Percentiles rank a stretch among this genome's conserved stretches.
phyloP scores from a whole-genome alignment of 495 filamentous ascomycete species.

The Hyaloscypha bicolor region DNA sequence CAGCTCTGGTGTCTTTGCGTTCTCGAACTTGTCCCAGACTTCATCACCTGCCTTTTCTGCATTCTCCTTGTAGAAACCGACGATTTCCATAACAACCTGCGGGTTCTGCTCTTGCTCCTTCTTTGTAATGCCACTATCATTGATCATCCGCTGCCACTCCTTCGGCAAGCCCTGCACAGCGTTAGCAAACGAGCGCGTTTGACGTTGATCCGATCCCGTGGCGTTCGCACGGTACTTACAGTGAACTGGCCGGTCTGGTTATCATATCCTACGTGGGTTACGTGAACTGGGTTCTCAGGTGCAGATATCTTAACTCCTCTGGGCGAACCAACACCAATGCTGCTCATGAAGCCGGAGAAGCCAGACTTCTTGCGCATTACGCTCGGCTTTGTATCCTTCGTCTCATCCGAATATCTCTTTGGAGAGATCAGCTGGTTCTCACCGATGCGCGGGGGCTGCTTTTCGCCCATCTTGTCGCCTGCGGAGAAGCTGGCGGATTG shows the following conservation, averaged over 20 bases:
- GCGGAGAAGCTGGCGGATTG: slow-evolving; percentile 82
- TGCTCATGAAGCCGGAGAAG: slow-evolving; percentile 88
- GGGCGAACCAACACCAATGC: slow-evolving; percentile 85
- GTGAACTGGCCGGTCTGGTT: slow-evolving; percentile 97
- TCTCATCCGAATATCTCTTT: slow-evolving; percentile 88
- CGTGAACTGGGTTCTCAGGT: slow-evolving; percentile 95
- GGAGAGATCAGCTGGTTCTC: slow-evolving; percentile 62
- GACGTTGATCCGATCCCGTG: background rate
- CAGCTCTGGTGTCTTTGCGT: slow-evolving; percentile 68
- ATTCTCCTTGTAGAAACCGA: slow-evolving; percentile 95
- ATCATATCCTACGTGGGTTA: slow-evolving; percentile 97
- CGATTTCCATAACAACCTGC: slow-evolving; percentile 90
- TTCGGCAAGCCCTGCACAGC: slow-evolving; percentile 79
- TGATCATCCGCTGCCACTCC: slow-evolving; percentile 95
- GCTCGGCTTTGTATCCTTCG: slow-evolving; percentile 56
- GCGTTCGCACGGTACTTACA: slow-evolving; percentile 53
- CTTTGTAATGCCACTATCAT: slow-evolving; percentile 94
- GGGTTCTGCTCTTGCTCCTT: slow-evolving; percentile 95
- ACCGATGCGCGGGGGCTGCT: slow-evolving; percentile 48
- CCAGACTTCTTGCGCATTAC: slow-evolving; percentile 85
- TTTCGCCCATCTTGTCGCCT: slow-evolving; percentile 56
- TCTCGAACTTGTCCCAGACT: slow-evolving; percentile 93
- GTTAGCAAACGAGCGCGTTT: slow-evolving; percentile 17
- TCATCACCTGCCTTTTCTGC: slow-evolving; percentile 77
- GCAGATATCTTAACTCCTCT: slow-evolving; percentile 91